A percentile compares a stretch with the other conserved stretches of the same genome.
Conservation (phyloP, 78 protist species). For the Cavenderia fasciculata region DNA sequence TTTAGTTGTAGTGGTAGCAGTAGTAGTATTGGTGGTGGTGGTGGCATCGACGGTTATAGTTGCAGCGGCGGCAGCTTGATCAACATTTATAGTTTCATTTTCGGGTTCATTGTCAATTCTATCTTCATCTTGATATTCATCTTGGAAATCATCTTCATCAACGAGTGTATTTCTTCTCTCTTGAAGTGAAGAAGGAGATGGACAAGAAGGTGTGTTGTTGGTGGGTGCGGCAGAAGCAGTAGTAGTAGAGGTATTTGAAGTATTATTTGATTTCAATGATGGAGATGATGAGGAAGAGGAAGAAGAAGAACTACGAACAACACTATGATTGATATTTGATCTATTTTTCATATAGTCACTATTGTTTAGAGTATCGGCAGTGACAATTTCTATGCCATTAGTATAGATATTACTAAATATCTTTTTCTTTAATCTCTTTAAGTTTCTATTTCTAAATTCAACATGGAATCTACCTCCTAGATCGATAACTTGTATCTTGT, state of each 20-base stretch:
- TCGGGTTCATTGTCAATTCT: too few species aligned
- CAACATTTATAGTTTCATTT: too few species aligned
- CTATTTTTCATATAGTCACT: slow-evolving; percentile 32
- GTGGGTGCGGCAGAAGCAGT: too few species aligned
- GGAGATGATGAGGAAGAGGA: too few species aligned
- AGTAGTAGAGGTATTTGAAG: too few species aligned
- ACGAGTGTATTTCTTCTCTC: too few species aligned
- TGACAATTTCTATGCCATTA: slow-evolving; percentile 13
- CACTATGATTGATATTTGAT: neutral
- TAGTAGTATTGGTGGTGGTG: neutral
- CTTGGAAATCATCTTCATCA: too few species aligned
- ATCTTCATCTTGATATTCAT: too few species aligned
- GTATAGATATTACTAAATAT: slow-evolving; percentile 8
- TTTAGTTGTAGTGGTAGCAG: neutral
- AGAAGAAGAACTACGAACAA: neutral
- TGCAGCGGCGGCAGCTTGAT: neutral
- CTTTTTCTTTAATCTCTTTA: slow-evolving; percentile 36
- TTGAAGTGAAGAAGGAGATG: too few species aligned
- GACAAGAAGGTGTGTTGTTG: too few species aligned
- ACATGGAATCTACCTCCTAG: slow-evolving; percentile 49
- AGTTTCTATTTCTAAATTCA: slow-evolving; percentile 55
- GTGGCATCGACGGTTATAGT: neutral
- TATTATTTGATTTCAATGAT: too few species aligned
- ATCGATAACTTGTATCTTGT: slow-evolving; percentile 36
- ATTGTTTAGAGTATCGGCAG: slow-evolving; percentile 22